These are phyloP conservation scores for Ceratocystiopsis minuta DNA, from an alignment of 2,329 filamentous ascomycete species.

Conservation along the genomic window DNA sequence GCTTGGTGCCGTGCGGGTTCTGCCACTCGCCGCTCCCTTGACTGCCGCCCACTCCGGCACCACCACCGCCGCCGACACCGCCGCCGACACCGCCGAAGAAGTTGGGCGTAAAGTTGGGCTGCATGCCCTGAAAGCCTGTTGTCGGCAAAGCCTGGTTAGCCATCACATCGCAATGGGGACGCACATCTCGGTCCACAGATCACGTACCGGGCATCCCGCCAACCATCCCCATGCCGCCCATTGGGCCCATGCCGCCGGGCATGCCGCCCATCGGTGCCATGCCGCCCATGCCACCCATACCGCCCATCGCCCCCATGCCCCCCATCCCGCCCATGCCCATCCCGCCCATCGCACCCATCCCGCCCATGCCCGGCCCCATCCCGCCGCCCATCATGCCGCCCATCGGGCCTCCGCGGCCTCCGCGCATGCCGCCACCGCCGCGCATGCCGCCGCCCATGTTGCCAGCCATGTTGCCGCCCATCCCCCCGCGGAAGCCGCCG, in stretches of 20 bases:
- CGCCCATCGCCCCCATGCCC: constrained; percentile 17
- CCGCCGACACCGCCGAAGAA: constrained; percentile 43
- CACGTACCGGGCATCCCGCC: constrained; percentile 40
- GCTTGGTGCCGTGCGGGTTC: constrained; percentile 68
- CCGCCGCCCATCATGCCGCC: constrained; percentile 18
- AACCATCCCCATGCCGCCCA: constrained; percentile 27
- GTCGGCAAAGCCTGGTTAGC: neutral
- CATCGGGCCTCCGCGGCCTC: constrained; percentile 23
- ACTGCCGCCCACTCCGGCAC: constrained; percentile 23
- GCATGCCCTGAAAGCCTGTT: constrained; percentile 48
- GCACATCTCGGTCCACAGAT: no score
- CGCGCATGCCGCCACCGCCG: constrained; percentile 22
- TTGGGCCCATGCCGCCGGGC: constrained; percentile 29
- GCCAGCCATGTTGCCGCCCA: constrained; percentile 16
- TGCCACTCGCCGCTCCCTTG: constrained; percentile 43
- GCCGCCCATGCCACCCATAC: constrained; percentile 26
- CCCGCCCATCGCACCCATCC: constrained; percentile 30
- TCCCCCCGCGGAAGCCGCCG: constrained; percentile 30
- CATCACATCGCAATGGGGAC: neutral
- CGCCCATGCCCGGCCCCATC: constrained; percentile 26
- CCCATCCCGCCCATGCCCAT: constrained; percentile 22
- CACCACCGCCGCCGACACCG: constrained; percentile 7
- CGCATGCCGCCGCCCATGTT: constrained; percentile 17
- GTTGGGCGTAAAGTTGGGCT: constrained; percentile 52
- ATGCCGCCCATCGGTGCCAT: constrained; percentile 21